These are phyloP conservation scores for Fusarium foetens DNA, from an alignment of 2,329 filamentous ascomycete species.

Conservation along the genomic window DNA sequence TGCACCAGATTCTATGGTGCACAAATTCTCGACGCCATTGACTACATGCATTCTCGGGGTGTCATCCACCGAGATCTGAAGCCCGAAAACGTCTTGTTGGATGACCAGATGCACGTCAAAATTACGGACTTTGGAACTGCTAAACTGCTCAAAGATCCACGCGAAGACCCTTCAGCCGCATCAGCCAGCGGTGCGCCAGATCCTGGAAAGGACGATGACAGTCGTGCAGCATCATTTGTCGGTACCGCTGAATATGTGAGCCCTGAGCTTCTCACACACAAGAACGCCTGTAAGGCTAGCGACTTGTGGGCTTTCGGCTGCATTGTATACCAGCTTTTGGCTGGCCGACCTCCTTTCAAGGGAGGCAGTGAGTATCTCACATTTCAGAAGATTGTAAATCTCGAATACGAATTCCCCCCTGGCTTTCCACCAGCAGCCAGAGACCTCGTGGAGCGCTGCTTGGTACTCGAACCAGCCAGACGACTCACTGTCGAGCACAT, in stretches of 20 bases:
- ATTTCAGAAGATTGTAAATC: conserved; percentile 95
- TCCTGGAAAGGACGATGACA: conserved; percentile 64
- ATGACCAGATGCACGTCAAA: conserved; percentile 97
- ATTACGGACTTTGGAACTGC: conserved; percentile 99
- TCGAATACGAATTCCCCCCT: conserved; percentile 92
- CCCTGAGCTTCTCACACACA: conserved; percentile 94
- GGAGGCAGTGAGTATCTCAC: conserved; percentile 95
- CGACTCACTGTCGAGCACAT: conserved; percentile 94
- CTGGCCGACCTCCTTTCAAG: conserved; percentile 98
- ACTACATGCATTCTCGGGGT: conserved; percentile 96
- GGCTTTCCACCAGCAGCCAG: conserved; percentile 88
- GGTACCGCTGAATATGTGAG: conserved; percentile 99
- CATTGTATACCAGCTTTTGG: conserved; percentile 94
- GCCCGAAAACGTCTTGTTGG: conserved; percentile 94
- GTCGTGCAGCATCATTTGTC: conserved; percentile 91
- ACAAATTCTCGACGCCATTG: conserved; percentile 94
- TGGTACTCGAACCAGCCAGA: conserved; percentile 87
- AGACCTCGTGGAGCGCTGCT: conserved; percentile 88
- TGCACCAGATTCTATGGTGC: conserved; percentile 95
- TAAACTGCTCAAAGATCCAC: conserved; percentile 74
- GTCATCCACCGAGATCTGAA: conserved; percentile 98
- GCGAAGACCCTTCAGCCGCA: conserved; percentile 50
- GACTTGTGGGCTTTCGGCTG: conserved; percentile 99
- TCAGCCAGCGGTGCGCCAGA: conserved; percentile 52
- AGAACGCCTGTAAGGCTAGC: conserved; percentile 96